Conservation (phyloP, 345 rosid genomes). For the Excoecaria agallocha region DNA sequence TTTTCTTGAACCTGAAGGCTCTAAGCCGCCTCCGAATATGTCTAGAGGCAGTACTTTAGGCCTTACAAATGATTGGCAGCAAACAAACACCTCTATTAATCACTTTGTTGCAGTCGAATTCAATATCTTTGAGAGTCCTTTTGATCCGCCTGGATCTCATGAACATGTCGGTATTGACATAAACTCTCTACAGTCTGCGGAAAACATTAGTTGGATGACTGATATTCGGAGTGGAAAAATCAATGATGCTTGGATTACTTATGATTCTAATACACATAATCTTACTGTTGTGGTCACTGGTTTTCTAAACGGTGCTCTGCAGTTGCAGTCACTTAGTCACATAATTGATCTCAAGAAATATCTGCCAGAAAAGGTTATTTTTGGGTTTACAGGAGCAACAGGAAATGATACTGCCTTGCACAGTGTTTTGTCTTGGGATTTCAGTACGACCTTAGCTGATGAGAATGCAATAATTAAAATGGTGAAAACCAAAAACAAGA, state of each 20-base stretch:
- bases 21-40: slow-evolving; percentile 36
- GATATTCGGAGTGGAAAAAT: slow-evolving; percentile 31
- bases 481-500: not conserved
- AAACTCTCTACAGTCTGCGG: slow-evolving; percentile 41
- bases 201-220: slow-evolving; percentile 30
- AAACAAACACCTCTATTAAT: slow-evolving; percentile 15
- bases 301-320: not conserved
- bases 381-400: slow-evolving; percentile 29
- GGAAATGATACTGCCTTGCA: slow-evolving; percentile 14
- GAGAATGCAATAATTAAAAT: not conserved
- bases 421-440: slow-evolving; percentile 18
- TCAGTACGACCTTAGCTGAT: slow-evolving; percentile 19
- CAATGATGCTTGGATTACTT: slow-evolving; percentile 51
- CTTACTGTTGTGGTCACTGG: slow-evolving; percentile 43
- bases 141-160: slow-evolving; percentile 34
- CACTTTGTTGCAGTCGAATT: slow-evolving; percentile 52
- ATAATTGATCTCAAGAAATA: slow-evolving; percentile 9
- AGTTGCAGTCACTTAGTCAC: slow-evolving; percentile 13
- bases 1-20: slow-evolving; percentile 44
- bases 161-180: slow-evolving; percentile 54
- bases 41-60: not conserved
- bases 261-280: slow-evolving; percentile 46
- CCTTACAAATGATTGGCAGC: slow-evolving; percentile 28
- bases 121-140: slow-evolving; percentile 33
- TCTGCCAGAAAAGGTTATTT: slow-evolving; percentile 16